Base-by-base conservation (phyloP, 371 early-diverging fungal genomes). In the Blakeslea trispora region DNA sequence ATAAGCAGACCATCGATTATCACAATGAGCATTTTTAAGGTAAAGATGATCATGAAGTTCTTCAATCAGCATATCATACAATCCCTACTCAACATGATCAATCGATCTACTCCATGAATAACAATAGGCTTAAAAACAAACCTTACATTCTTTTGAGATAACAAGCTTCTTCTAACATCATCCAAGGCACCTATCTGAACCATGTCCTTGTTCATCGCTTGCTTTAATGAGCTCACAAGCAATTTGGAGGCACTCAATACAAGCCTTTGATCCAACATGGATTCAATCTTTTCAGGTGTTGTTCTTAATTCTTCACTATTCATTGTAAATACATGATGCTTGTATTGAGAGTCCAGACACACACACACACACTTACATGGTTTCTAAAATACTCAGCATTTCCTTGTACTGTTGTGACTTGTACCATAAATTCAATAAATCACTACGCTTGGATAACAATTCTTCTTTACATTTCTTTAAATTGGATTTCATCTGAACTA, bases 11-110 rank as follows among this genome's bases (percentile, higher is more conserved):
- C 85, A 86, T 50, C 81, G 72, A 63, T 82, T 84, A 62, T 83
- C 85, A 41, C 84, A 79, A 45, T 81, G 82, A 1, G 82, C 74
- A 52, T 87, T 94, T 64, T 95, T 96, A 8, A 97, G 72, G 71
- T 97, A 97, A 4, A 96, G 57, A 69, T 96, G 95, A 61, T 87
- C 92, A 57, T 95, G 94, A 10, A 97, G 78, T 61, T 97, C 96
- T 57, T 95, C 96, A 48, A 94, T 84, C 5, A 96, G 66, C 10
- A 83, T 67, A 55, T 95, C 94, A 44, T 90, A 84, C 19, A 94
- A 53, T 1, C 72, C 66, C 91, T 91, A 71, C 17, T 32, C n/a
- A n/a, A n/a, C n/a, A n/a, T n/a, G n/a, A n/a, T n/a, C n/a, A n/a
- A n/a, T n/a, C n/a, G n/a, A n/a, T n/a, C n/a, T n/a, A n/a, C n/a